Conservation (phyloP, 495 filamentous ascomycete species). For the Aspergillus sclerotioniger region DNA sequence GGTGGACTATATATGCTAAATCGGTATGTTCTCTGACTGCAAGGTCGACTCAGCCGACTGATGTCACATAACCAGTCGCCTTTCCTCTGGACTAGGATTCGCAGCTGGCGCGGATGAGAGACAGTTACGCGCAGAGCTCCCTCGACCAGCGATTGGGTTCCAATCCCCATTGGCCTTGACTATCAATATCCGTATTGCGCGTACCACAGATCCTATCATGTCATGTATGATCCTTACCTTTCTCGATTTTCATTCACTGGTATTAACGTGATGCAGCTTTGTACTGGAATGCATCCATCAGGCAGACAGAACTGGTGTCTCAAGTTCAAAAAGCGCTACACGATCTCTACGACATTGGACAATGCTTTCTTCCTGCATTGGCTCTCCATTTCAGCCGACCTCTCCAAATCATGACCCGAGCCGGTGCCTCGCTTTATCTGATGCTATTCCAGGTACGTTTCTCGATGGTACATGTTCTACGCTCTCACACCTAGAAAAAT, state of each 20-base stretch:
- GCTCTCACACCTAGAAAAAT: too few species aligned
- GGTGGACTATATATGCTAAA: conserved; percentile 31
- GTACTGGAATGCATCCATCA: conserved; percentile 24
- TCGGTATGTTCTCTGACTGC: conserved; percentile 5
- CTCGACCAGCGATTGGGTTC: conserved; percentile 18
- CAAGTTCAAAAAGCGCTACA: conserved; percentile 22
- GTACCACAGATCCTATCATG: conserved; percentile 26
- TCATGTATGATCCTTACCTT: conserved; percentile 15
- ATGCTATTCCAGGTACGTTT: conserved; percentile 23
- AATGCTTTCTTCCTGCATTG: conserved; percentile 18
- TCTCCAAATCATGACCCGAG: conserved; percentile 19
- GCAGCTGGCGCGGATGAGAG: conserved; percentile 27
- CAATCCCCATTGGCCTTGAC: conserved; percentile 22
- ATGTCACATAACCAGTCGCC: conserved; percentile 11
- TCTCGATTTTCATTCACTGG: too few species aligned
- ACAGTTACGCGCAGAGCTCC: conserved; percentile 18
- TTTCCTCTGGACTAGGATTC: conserved; percentile 23
- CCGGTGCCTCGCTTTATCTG: conserved; percentile 22
- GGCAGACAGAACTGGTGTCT: conserved; percentile 19
- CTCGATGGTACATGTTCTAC: not conserved
- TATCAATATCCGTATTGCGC: conserved; percentile 26
- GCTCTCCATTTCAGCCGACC: conserved; percentile 21
- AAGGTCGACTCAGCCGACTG: not conserved
- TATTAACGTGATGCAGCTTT: conserved; percentile 6
- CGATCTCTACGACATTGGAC: conserved; percentile 19